Percentiles rank a stretch among this genome's conserved stretches.
Evolutionary conservation across 345 rosid species (phyloP).

Genomic region (Psidium friedrichsthalianum): DNA sequence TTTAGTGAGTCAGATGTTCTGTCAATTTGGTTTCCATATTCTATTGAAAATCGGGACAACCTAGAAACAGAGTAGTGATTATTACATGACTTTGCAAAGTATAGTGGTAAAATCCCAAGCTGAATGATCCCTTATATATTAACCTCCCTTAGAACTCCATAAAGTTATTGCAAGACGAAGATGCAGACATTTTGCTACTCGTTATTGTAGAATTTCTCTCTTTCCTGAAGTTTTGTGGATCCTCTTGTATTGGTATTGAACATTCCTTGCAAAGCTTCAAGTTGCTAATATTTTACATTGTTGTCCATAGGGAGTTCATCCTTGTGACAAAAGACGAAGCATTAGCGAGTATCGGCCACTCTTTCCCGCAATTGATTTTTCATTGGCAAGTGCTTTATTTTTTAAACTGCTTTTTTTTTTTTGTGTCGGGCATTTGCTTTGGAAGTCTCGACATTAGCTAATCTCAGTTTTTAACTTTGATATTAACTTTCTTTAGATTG

Average conservation of each 20-base stretch:
- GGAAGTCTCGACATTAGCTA: background rate
- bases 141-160: background rate
- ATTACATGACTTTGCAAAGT: background rate
- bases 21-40: background rate
- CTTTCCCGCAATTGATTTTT: slow-evolving; percentile 64
- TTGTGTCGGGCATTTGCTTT: background rate
- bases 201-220: background rate
- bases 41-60: background rate
- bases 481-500: slow-evolving; percentile 29
- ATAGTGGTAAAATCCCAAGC: background rate
- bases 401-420: background rate
- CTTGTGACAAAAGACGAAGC: slow-evolving; percentile 62
- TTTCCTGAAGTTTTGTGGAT: background rate
- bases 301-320: slow-evolving; percentile 51
- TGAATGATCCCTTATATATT: background rate
- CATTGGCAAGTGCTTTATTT: slow-evolving; percentile 30
- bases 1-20: background rate
- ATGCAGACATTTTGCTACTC: background rate
- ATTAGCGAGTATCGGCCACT: slow-evolving; percentile 35
- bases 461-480: background rate
- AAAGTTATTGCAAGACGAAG: background rate
- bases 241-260: background rate
- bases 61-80: background rate
- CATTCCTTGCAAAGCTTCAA: background rate
- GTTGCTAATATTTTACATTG: background rate